Evolutionary conservation across 2,329 filamentous ascomycete species (phyloP).

Genomic region (Didymella lethalis): DNA sequence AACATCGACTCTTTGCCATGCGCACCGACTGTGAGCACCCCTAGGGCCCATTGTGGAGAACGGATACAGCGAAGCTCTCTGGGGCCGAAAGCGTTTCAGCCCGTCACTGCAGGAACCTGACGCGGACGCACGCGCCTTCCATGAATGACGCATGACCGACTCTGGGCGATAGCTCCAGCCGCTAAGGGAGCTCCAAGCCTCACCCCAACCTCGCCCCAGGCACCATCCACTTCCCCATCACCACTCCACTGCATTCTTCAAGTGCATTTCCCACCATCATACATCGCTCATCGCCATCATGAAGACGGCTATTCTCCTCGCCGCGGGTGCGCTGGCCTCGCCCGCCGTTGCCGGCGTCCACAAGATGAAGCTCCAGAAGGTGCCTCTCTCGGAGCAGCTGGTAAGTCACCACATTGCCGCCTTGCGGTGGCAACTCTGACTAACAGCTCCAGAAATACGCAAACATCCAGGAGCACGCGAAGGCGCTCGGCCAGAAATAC

Average conservation of each 20-base stretch:
- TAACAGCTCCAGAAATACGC: conserved; percentile 68
- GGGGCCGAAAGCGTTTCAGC: conserved; percentile 17
- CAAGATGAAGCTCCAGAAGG: conserved; percentile 98
- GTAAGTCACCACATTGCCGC: conserved; percentile 62
- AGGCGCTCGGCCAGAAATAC: conserved; percentile 93
- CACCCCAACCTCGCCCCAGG: conserved; percentile 25
- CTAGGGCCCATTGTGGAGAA: conserved; percentile 10
- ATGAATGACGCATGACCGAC: conserved; percentile 7
- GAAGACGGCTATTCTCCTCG: conserved; percentile 84
- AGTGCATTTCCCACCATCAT: conserved; percentile 18
- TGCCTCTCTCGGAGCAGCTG: conserved; percentile 89
- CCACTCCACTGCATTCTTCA: conserved; percentile 26
- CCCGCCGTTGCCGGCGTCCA: conserved; percentile 85
- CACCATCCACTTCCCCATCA: conserved; percentile 13
- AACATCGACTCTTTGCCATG: not conserved
- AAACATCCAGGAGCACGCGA: conserved; percentile 81
- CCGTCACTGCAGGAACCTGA: conserved; percentile 18
- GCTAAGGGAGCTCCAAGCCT: conserved; percentile 19
- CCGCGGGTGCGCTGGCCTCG: conserved; percentile 81
- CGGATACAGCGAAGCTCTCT: conserved; percentile 11
- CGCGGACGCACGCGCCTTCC: conserved; percentile 11
- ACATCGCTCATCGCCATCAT: conserved; percentile 59
- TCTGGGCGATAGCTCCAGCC: conserved; percentile 19
- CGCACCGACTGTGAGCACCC: not conserved
- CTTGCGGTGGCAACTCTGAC: conserved; percentile 21